These are phyloP conservation scores for Monosporozyma unispora DNA, from an alignment of 805 yeast genomes.

Conservation along the genomic window DNA sequence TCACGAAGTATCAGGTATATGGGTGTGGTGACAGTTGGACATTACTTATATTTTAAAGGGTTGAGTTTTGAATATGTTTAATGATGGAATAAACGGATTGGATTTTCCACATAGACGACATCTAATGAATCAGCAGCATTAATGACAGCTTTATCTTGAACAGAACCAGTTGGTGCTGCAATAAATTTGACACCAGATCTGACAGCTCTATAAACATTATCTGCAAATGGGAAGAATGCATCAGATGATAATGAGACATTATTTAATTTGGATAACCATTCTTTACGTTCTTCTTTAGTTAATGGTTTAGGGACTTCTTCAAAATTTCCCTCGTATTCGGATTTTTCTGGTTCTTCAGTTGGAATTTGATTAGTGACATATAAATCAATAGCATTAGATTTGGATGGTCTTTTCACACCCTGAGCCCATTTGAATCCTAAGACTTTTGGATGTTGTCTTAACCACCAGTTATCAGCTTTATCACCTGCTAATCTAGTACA, in stretches of 20 bases:
- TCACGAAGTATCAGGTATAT: not conserved
- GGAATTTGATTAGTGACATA: conserved; percentile 90
- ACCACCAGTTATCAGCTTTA: conserved; percentile 99
- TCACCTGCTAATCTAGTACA: conserved; percentile 99
- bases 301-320: conserved; percentile 76
- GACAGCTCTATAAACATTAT: conserved; percentile 95
- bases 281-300: conserved; percentile 71
- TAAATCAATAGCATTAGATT: conserved; percentile 94
- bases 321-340: conserved; percentile 86
- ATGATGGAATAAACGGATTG: conserved; percentile 97
- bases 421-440: conserved; percentile 93
- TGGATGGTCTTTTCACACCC: conserved; percentile 97
- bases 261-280: conserved; percentile 72
- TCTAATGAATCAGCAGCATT: conserved; percentile 90
- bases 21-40: too few relatives aligned
- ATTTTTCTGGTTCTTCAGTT: conserved; percentile 80
- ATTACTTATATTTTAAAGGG: not conserved
- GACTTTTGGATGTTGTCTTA: conserved; percentile 95
- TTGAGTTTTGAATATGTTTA: conserved; percentile 24
- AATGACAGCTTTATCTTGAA: conserved; percentile 93
- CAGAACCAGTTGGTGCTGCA: conserved; percentile 97
- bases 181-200: conserved; percentile 92
- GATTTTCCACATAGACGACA: conserved; percentile 91
- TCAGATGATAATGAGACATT: conserved; percentile 92
- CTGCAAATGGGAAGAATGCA: conserved; percentile 99